Evolutionary conservation across 371 early-diverging fungal species (phyloP).

Genomic region (Haplosporangium sp.): DNA sequence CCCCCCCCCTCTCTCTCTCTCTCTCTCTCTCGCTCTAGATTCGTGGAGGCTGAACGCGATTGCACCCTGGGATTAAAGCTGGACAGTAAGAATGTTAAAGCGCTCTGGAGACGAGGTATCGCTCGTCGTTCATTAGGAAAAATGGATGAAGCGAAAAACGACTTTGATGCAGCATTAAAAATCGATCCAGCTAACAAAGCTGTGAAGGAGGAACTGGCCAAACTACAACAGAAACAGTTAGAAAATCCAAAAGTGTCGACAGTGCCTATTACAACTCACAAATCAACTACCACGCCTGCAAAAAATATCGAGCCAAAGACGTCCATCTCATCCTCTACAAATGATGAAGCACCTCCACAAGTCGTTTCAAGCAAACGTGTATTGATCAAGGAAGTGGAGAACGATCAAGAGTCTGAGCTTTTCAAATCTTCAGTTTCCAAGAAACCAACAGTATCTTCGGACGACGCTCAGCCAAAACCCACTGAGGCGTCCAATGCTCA

Average conservation of each 20-base stretch:
- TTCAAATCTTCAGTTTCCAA: constrained; percentile 10
- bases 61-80: constrained; percentile 73
- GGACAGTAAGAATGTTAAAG: constrained; percentile 84
- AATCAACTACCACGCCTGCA: neutral
- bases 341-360: neutral
- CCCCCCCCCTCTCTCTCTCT: neutral
- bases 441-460: neutral
- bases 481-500: neutral
- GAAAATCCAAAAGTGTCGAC: constrained; percentile 19
- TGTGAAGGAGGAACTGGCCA: constrained; percentile 71
- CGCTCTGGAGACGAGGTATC: constrained; percentile 84
- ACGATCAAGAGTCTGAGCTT: constrained; percentile 21
- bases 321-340: neutral
- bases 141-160: constrained; percentile 68
- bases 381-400: constrained; percentile 31
- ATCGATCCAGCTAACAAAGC: constrained; percentile 79
- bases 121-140: constrained; percentile 73
- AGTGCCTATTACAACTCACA: neutral
- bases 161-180: constrained; percentile 70
- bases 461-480: neutral
- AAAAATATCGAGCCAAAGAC: neutral
- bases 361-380: constrained; percentile 48
- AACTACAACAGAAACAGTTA: constrained; percentile 30
- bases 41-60: constrained; percentile 75
- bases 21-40: constrained; percentile 58